phyloP scores from a whole-genome alignment of 345 rosid species.

The thale cress (Arabidopsis thaliana) region DNA sequence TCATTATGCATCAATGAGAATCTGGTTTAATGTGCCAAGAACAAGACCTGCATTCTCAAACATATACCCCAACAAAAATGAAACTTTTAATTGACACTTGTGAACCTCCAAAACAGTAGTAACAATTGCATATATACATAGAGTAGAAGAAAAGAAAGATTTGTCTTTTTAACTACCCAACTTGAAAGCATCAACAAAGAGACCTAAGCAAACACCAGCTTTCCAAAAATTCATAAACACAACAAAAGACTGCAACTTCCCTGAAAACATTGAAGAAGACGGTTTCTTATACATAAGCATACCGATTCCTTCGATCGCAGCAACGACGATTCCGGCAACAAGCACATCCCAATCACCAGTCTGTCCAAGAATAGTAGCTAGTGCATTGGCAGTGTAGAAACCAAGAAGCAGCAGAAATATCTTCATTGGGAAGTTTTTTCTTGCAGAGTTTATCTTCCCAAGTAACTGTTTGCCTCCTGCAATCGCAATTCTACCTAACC shows the following conservation, averaged over 20 bases:
- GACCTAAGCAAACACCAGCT: conserved; percentile 96
- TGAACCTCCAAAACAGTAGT: background rate
- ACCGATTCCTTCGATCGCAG: conserved; percentile 96
- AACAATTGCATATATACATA: conserved; percentile 1
- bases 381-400: conserved; percentile 95
- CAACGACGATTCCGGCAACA: conserved; percentile 92
- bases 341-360: conserved; percentile 98
- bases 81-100: background rate
- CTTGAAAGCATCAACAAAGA: conserved; percentile 97
- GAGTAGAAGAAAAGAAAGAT: background rate
- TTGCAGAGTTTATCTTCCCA: conserved; percentile 75
- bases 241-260: conserved; percentile 76
- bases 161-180: conserved; percentile 65
- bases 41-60: background rate
- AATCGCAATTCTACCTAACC: conserved; percentile 84
- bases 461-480: conserved; percentile 78
- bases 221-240: conserved; percentile 91
- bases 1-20: conserved; percentile 15
- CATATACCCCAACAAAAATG: conserved; percentile 3
- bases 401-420: conserved; percentile 84
- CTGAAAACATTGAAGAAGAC: conserved; percentile 52
- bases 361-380: conserved; percentile 97
- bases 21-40: background rate
- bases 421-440: conserved; percentile 92
- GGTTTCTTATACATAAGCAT: conserved; percentile 81